phyloP scores from a whole-genome alignment of 371 early-diverging fungal species.

The Mortierella sp. region DNA sequence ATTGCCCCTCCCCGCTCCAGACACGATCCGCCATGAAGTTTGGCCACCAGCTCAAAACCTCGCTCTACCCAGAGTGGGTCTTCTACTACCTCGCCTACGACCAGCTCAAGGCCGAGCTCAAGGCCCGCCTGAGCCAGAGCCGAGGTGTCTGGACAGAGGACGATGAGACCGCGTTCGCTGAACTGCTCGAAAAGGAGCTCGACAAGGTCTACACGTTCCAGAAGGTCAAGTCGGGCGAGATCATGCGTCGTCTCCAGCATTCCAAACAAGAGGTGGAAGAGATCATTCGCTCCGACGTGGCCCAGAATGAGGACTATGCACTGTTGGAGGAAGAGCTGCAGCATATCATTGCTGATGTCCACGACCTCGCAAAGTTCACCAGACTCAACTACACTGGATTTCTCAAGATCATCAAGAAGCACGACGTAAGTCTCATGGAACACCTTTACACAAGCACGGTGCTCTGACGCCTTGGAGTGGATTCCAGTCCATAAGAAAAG shows the following conservation, averaged over 20 bases:
- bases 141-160: slow-evolving; percentile 70
- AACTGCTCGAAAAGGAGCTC: slow-evolving; percentile 87
- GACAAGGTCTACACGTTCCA: slow-evolving; percentile 95
- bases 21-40: slow-evolving; percentile 84
- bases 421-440: slow-evolving; percentile 84
- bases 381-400: slow-evolving; percentile 97
- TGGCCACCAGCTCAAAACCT: slow-evolving; percentile 86
- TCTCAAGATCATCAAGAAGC: slow-evolving; percentile 97
- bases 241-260: slow-evolving; percentile 81
- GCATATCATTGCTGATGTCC: slow-evolving; percentile 87
- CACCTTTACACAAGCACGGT: no score
- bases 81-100: slow-evolving; percentile 94
- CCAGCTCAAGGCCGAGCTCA: slow-evolving; percentile 85
- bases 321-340: slow-evolving; percentile 82
- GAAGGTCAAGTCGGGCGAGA: slow-evolving; percentile 89
- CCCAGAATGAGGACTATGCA: slow-evolving; percentile 68
- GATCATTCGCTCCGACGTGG: slow-evolving; percentile 55
- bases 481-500: no score
- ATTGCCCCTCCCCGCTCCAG: background rate
- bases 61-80: slow-evolving; percentile 90
- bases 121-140: slow-evolving; percentile 58
- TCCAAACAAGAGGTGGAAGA: slow-evolving; percentile 73
- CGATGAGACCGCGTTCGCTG: slow-evolving; percentile 90
- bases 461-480: no score
- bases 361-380: slow-evolving; percentile 91